Base-by-base conservation (phyloP, 129 eudicot species). In the Erigeron canadensis region DNA sequence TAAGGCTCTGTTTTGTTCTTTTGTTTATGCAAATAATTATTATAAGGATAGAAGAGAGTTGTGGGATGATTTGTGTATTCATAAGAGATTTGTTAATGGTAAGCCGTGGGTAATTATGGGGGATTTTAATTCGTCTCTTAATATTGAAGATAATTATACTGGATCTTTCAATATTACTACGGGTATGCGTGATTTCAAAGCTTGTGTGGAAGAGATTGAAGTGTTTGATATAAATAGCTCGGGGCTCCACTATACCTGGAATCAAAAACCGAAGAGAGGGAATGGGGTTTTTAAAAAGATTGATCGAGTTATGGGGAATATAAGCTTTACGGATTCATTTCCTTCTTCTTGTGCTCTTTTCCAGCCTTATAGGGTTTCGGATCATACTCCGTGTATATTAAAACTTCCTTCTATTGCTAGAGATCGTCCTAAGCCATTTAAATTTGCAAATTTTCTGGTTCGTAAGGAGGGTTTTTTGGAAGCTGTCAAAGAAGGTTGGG, bases 301-400 rank as follows among this genome's bases (percentile, higher is more conserved):
- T 4, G 62, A 69, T 4, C 8, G 61, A 0, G 34, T 51, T 1
- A 0, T 69, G 10, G 46, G 62, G 0, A 69, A 50, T 2, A 0
- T 8, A 0, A 0, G 0, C 0, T 7, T 51, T 0, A 0, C 16
- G 0, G 62, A 4, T 0, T 0, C 0, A 0, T 69, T 50, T 37
- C 38, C 34, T 13, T 9, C 28, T 15, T 28, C 3, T 7, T 4
- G 0, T 13, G 46, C 28, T 2, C 0, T 10, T 8, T 51, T 69
- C 1, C 16, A 11, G 0, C 62, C 62, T 0, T 69, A 34, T 8
- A 3, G 28, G 0, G 0, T 69, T 0, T 69, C 48, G 0, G 63
- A 69, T 16, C 73, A 51, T 7, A 0, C 46, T 2, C 17, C 73
- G 2, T 8, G 6, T 6, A 10, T 8, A 2, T 5, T 45, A 0